phyloP scores from a whole-genome alignment of 2,329 filamentous ascomycete species.

The Hypoxylon sp. region DNA sequence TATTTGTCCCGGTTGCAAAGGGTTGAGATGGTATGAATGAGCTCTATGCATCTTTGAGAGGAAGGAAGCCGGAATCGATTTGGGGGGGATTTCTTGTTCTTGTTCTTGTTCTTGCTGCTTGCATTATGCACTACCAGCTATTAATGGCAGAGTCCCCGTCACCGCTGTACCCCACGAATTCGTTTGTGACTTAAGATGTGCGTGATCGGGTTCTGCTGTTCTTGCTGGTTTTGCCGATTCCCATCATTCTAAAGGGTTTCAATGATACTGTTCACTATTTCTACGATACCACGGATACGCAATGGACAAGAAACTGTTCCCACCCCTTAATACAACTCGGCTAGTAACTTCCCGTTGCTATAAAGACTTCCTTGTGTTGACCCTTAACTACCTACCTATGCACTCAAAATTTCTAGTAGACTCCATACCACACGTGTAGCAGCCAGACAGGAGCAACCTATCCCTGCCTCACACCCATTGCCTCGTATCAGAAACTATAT shows the following conservation, averaged over 20 bases:
- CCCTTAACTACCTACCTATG: neutral
- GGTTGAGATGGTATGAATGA: constrained; percentile 11
- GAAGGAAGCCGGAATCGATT: constrained; percentile 12
- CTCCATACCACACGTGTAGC: neutral
- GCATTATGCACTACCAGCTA: constrained; percentile 12
- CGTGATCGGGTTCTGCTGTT: neutral
- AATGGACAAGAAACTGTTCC: neutral
- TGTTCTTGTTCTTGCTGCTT: constrained; percentile 14
- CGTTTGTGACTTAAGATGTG: constrained; percentile 9
- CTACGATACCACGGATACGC: neutral
- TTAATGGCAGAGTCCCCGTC: constrained; percentile 1
- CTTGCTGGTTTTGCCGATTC: neutral
- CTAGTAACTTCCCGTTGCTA: neutral
- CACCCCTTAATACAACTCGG: neutral
- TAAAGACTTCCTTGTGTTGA: neutral
- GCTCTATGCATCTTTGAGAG: constrained; percentile 17
- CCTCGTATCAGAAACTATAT: no score
- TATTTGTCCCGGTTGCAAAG: constrained; percentile 12
- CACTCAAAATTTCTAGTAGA: no score
- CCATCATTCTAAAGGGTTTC: neutral
- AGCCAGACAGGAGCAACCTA: neutral
- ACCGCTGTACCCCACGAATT: neutral
- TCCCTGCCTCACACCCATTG: neutral
- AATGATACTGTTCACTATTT: neutral
- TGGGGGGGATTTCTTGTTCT: constrained; percentile 9